Evolutionary conservation across 257 asterid species (phyloP), one percentile per base, ranked within the genome.

Genomic region (Nicotiana noctiflora): DNA sequence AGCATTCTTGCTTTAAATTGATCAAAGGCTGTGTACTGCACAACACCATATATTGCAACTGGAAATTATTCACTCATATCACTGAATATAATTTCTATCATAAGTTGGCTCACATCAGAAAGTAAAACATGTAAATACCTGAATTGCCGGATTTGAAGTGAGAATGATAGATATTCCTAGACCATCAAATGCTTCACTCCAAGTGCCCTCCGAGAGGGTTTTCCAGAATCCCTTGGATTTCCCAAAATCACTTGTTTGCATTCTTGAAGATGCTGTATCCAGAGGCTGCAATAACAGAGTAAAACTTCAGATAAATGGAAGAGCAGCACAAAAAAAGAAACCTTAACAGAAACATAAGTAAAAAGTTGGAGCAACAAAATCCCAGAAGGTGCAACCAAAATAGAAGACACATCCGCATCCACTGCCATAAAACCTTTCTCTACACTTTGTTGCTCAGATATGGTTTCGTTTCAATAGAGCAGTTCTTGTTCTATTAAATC

Each of bases 201-300:
- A 94, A n/a, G 89, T 90, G 75, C 94, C 90, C 88, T 90, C 98
- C 3, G 97, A 85, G 52, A 94, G 90, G 72, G 94, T 90, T 83
- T 87, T 83, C 96, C 91, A 88, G 19, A 94, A 86, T 82, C 98
- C 96, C 86, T 90, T 92, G 9, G 98, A 93, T 87, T 93, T 91
- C 57, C 98, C 98, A 81, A 94, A 94, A 0, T 87, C 93, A 82
- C 98, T 92, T 8, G 97, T 94, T 89, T 94, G 98, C 98, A 94
- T 94, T 89, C 89, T 93, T n/a, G 98, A 92, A 74, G 98, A 88
- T 75, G 93, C 97, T 68, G 98, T 93, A 80, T 94, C 98, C 77
- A 94, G 93, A 32, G 98, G 98, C 98, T 94, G 94, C 76, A 89
- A 66, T 4, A 65, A 37, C n/a, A 65, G 66, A 82, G 81, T 23